phyloP scores from a whole-genome alignment of 2,329 filamentous ascomycete genomes.

The Chaetomium sp. region DNA sequence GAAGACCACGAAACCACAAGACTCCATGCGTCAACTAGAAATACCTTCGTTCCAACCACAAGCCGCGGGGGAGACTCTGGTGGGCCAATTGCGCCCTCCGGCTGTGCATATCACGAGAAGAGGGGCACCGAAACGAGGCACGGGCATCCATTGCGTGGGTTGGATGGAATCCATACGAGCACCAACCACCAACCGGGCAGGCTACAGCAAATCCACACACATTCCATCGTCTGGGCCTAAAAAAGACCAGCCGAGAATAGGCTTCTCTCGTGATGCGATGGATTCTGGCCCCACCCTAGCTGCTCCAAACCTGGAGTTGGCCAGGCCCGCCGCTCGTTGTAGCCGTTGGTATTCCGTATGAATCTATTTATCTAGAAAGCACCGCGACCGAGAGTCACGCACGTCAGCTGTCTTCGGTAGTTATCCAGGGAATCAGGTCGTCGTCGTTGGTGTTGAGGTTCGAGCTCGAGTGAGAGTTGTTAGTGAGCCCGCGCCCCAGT shows the following conservation, averaged over 20 bases:
- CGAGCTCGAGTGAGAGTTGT: background rate
- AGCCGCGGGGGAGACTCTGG: background rate
- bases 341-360: background rate
- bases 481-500: background rate
- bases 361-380: background rate
- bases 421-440: background rate
- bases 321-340: background rate
- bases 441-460: conserved; percentile 7
- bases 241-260: background rate
- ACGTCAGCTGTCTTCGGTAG: background rate
- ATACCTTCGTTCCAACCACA: background rate
- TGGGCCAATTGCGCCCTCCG: conserved; percentile 9
- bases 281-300: background rate
- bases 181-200: background rate
- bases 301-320: no score
- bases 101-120: conserved; percentile 4
- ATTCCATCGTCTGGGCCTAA: background rate
- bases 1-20: background rate
- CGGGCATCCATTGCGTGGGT: background rate
- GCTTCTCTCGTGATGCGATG: background rate
- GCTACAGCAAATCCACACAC: background rate
- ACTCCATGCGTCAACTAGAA: background rate
- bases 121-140: background rate
- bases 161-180: conserved; percentile 9
- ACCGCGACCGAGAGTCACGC: background rate